Evolutionary conservation across 2,329 filamentous ascomycete species (phyloP), one percentile per base, ranked within the genome.

Genomic region (Arthrinium puccinioides): DNA sequence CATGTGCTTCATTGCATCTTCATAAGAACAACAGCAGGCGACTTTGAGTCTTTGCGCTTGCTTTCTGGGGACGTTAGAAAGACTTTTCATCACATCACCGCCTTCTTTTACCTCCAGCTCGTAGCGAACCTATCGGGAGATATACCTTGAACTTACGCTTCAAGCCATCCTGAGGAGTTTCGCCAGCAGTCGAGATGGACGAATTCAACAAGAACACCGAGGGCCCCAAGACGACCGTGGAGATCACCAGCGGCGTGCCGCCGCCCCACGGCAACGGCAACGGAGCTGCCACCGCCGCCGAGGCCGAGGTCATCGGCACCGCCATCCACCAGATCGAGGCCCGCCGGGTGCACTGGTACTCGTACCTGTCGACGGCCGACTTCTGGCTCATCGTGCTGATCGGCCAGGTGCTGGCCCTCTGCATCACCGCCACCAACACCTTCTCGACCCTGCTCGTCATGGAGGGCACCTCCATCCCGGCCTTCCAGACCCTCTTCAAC

Each of bases 401-500:
- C 42, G 88, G 88, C 41, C 89, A 96, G 71, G 61, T 88, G 36
- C 79, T 95, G 30, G 80, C 89, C 5, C 77, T 98, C 41, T 89
- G 87, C 67, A 92, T 94, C 63, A 96, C 89, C 1, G 80, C 78
- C 21, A 96, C 89, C 35, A 95, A 94, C 69, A 97, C 92, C 32
- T 87, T 97, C 56, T 86, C 84, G 25, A 77, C 74, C 19, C 76
- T 96, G 38, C 78, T 98, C 21, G 72, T 71, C 40, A 52, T 59
- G 9, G 61, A 64, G 5, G 74, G 79, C 34, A 89, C 84, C 47
- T 87, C 77, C 43, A 94, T 97, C 49, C 92, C 92, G 7, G 87
- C 92, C 38, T 95, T 97, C 68, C 92, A 98, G 66, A 87, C 86
- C 21, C 76, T 97, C 53, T 94, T 96, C 74, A 95, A 92, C 65